phyloP scores from a whole-genome alignment of 2,329 filamentous ascomycete species.

The Colletotrichum eleusines region DNA sequence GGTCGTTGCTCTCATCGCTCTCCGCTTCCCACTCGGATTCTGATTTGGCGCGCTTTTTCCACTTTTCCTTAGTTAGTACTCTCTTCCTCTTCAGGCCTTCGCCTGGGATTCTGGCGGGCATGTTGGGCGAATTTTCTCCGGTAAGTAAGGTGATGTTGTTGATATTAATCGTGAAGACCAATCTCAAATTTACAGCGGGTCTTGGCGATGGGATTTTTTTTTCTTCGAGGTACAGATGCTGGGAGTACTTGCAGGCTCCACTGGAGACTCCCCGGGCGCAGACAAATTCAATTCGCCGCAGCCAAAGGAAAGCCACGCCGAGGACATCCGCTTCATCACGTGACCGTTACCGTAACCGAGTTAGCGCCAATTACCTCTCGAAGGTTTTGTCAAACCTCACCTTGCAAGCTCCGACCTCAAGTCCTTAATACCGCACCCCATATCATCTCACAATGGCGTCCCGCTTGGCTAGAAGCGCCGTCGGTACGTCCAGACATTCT shows the following conservation, averaged over 20 bases:
- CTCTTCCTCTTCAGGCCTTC: slow-evolving; percentile 66
- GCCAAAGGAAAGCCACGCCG: slow-evolving; percentile 1
- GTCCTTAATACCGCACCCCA: slow-evolving; percentile 62
- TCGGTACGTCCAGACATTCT: slow-evolving; percentile 75
- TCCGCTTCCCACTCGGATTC: slow-evolving; percentile 53
- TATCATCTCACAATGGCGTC: slow-evolving; percentile 90
- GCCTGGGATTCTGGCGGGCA: slow-evolving; percentile 46
- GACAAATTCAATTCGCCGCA: slow-evolving; percentile 46
- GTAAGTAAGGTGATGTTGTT: slow-evolving; percentile 2
- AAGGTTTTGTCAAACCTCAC: slow-evolving; percentile 63
- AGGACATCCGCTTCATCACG: too few species aligned
- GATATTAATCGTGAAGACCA: slow-evolving; percentile 27
- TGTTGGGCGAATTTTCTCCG: slow-evolving; percentile 35
- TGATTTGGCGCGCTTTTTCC: slow-evolving; percentile 65
- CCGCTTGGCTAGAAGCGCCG: slow-evolving; percentile 93
- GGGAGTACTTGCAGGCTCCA: slow-evolving; percentile 1
- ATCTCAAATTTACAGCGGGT: slow-evolving; percentile 36
- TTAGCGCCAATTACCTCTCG: slow-evolving; percentile 47
- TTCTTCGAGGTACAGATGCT: slow-evolving; percentile 5
- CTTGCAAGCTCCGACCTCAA: slow-evolving; percentile 59
- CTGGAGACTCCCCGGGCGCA: slow-evolving; percentile 8
- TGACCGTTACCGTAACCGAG: slow-evolving; percentile 54
- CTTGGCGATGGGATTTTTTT: slow-evolving; percentile 31
- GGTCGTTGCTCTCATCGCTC: slow-evolving; percentile 61
- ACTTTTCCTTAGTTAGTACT: slow-evolving; percentile 54